Conservation (phyloP, 2,329 filamentous ascomycete genomes). For the Exophiala dermatitidis region DNA sequence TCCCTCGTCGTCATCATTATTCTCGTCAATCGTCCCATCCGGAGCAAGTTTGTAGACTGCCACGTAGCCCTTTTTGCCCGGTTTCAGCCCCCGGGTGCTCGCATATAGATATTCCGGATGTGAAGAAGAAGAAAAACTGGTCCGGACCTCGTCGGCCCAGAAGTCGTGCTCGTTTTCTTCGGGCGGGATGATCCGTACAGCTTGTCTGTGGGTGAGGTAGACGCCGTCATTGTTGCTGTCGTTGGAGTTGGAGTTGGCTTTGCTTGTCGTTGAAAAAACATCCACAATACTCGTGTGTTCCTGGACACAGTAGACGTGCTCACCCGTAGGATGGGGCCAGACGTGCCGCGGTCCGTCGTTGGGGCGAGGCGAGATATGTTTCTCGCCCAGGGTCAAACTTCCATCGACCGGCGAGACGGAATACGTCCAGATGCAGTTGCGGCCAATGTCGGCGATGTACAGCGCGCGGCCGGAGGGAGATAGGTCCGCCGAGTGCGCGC, state of each 20-base stretch:
- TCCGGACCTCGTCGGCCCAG: slow-evolving; percentile 29
- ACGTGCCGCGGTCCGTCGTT: slow-evolving; percentile 26
- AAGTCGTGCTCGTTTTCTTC: slow-evolving; percentile 14
- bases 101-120: slow-evolving; percentile 25
- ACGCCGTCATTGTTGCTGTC: neutral
- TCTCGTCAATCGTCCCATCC: slow-evolving; percentile 12
- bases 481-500: slow-evolving; percentile 28
- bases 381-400: slow-evolving; percentile 18
- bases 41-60: slow-evolving; percentile 22
- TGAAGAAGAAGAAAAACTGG: slow-evolving; percentile 15
- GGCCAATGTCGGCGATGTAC: slow-evolving; percentile 29
- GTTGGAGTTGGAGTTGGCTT: too few relatives aligned
- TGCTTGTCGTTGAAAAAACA: slow-evolving; percentile 20
- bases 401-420: slow-evolving; percentile 12
- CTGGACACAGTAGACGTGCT: slow-evolving; percentile 25
- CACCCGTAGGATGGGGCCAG: slow-evolving; percentile 25
- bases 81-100: slow-evolving; percentile 22
- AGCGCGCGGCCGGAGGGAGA: slow-evolving; percentile 24
- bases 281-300: slow-evolving; percentile 27
- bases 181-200: slow-evolving; percentile 23
- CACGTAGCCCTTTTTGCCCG: slow-evolving; percentile 22
- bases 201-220: slow-evolving; percentile 21
- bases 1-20: too few relatives aligned
- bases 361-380: slow-evolving; percentile 22
- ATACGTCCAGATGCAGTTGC: slow-evolving; percentile 28